A percentile compares a stretch with the other conserved stretches of the same genome.
phyloP scores from a whole-genome alignment of 1,284 basidiomycete species.

The Xerocomus amazonicus region DNA sequence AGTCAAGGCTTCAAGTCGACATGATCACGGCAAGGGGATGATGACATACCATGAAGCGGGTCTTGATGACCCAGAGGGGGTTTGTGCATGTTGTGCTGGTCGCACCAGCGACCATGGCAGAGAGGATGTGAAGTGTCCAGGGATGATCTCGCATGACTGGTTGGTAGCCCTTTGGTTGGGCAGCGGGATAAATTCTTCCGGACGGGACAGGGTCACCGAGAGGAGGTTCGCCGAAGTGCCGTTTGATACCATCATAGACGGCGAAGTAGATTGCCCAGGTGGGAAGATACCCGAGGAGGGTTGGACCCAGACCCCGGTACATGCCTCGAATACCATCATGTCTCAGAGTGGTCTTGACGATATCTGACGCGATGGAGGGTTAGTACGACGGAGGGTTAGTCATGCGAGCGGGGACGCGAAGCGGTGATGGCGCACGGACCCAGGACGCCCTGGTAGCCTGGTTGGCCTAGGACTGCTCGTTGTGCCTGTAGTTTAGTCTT shows the following conservation, averaged over 20 bases:
- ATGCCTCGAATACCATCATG: conserved; percentile 82
- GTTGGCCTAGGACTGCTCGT: conserved; percentile 58
- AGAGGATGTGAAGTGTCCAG: conserved; percentile 83
- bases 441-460: conserved; percentile 72
- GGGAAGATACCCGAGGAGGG: conserved; percentile 89
- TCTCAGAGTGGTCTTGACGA: conserved; percentile 65
- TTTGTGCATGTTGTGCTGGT: conserved; percentile 89
- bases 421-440: conserved; percentile 45
- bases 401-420: not conserved
- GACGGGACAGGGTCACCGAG: conserved; percentile 38
- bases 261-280: conserved; percentile 99
- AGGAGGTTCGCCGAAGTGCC: conserved; percentile 65
- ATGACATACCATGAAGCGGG: conserved; percentile 86
- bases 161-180: conserved; percentile 78
- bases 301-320: conserved; percentile 94
- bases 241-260: conserved; percentile 94
- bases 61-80: conserved; percentile 96
- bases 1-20: not conserved
- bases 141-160: conserved; percentile 72
- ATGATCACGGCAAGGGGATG: not conserved
- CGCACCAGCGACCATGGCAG: conserved; percentile 91
- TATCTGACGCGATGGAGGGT: conserved; percentile 44
- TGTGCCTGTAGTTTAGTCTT: conserved; percentile 98
- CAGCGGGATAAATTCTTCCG: conserved; percentile 69
- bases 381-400: not conserved